Base-by-base conservation (phyloP, 1,284 basidiomycete genomes). In the Afroboletus lepidellus region DNA sequence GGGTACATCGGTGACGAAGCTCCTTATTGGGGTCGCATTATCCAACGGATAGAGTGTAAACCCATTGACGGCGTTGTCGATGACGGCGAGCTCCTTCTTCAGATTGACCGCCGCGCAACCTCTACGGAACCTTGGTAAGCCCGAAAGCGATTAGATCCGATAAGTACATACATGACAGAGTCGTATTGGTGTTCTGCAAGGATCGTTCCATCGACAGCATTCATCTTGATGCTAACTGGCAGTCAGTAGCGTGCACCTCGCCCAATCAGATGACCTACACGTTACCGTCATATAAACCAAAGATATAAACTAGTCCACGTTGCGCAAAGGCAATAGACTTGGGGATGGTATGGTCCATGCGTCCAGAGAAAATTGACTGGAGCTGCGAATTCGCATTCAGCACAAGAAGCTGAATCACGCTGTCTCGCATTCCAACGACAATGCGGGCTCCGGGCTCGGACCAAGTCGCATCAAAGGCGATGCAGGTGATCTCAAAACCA, bases 401-500 rank as follows among this genome's bases (percentile, higher is more conserved):
- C 2, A 32, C 8, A 3, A 59, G 48, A 27, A 60, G 25, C 25
- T 59, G 45, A n/a, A 59, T 11, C 0, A 21, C 15, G 12, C 30
- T 45, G 42, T 59, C 50, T 9, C 18, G 16, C 12, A 39, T 59
- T n/a, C 57, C 46, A 2, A 59, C 8, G 1, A 9, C 54, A 41
- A 59, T 13, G 0, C 2, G 11, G 2, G 48, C 8, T 0, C 51
- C 39, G 1, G 48, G 20, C 24, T 58, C 25, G 1, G 54, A 41
- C 44, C 50, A 59, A 20, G 41, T 16, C 0, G 33, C 12, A 29
- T 48, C 20, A 6, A 12, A 50, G 2, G 41, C 1, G 1, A 58
- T 5, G 12, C 50, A 58, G 6, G 57, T 59, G 15, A 58, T 59
- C 20, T 58, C 48, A 41, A 59, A 59, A 5, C 57, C 38, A 1